phyloP scores from a whole-genome alignment of 441 rosid species.

The Croton laevigatus region DNA sequence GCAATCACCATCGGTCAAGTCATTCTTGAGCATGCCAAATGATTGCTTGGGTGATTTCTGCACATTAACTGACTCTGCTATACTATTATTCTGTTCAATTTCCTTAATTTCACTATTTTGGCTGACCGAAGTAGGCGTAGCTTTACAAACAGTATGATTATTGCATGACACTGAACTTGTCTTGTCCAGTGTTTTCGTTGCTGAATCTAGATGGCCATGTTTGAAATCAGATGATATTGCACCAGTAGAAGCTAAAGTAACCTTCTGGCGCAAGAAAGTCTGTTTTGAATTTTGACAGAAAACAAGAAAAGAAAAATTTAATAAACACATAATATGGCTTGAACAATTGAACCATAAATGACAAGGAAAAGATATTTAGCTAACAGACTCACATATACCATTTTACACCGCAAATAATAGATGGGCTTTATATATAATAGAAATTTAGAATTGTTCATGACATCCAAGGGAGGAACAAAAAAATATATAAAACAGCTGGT shows the following conservation, averaged over 20 bases:
- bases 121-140: background rate
- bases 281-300: conserved; percentile 29
- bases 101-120: conserved; percentile 14
- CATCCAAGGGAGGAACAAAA: background rate
- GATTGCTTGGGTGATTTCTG: conserved; percentile 22
- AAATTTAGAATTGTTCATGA: background rate
- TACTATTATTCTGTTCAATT: background rate
- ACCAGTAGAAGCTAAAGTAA: conserved; percentile 62
- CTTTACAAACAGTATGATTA: conserved; percentile 16
- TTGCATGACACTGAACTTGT: conserved; percentile 17
- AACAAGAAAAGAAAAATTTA: background rate
- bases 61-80: conserved; percentile 22
- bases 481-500: background rate
- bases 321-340: background rate
- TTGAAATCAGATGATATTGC: conserved; percentile 39
- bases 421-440: background rate
- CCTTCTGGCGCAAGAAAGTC: conserved; percentile 97
- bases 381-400: background rate
- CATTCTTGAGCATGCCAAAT: conserved; percentile 18
- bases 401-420: background rate
- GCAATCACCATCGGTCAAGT: conserved; percentile 26
- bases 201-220: conserved; percentile 30
- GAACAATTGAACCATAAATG: background rate
- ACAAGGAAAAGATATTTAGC: background rate
- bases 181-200: conserved; percentile 23